These are phyloP conservation scores for Suillus tomentosus DNA, from an alignment of 768 basidiomycete genomes.

Conservation along the genomic window DNA sequence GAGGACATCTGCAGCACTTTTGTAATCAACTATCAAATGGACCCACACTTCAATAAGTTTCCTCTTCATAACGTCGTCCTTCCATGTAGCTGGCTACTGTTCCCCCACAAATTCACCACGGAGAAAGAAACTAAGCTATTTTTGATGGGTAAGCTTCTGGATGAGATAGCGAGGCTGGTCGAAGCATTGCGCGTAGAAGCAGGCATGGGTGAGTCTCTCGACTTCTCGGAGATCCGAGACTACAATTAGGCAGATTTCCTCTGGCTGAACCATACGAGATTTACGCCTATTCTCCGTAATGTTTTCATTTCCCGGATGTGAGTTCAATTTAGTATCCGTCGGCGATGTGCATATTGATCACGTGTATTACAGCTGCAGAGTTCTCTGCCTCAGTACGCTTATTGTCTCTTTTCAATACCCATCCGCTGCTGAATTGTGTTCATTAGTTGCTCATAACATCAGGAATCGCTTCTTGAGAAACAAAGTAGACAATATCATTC, in stretches of 20 bases:
- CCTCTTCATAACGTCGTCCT: conserved; percentile 50
- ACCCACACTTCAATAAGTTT: background rate
- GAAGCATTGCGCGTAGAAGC: conserved; percentile 31
- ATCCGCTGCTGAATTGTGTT: background rate
- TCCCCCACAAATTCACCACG: conserved; percentile 17
- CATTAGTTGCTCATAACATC: conserved; percentile 40
- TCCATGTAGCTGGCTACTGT: conserved; percentile 55
- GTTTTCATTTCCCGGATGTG: conserved; percentile 53
- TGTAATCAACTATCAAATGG: conserved; percentile 37
- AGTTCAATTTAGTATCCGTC: conserved; percentile 20
- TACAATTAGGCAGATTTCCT: background rate
- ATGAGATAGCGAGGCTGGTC: conserved; percentile 26
- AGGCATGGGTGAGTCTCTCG: conserved; percentile 27
- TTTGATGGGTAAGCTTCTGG: conserved; percentile 17
- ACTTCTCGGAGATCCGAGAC: background rate
- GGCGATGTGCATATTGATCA: conserved; percentile 5
- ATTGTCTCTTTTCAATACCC: background rate
- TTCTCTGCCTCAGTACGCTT: conserved; percentile 49
- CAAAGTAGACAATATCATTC: conserved; percentile 14
- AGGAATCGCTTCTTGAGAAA: background rate
- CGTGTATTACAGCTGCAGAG: conserved; percentile 42
- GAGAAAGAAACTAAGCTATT: conserved; percentile 15
- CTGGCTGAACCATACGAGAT: conserved; percentile 13
- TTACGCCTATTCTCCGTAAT: conserved; percentile 29
- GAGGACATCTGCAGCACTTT: conserved; percentile 49